Evolutionary conservation across 768 basidiomycete species (phyloP).

Genomic region (Strobilomyces confusus): DNA sequence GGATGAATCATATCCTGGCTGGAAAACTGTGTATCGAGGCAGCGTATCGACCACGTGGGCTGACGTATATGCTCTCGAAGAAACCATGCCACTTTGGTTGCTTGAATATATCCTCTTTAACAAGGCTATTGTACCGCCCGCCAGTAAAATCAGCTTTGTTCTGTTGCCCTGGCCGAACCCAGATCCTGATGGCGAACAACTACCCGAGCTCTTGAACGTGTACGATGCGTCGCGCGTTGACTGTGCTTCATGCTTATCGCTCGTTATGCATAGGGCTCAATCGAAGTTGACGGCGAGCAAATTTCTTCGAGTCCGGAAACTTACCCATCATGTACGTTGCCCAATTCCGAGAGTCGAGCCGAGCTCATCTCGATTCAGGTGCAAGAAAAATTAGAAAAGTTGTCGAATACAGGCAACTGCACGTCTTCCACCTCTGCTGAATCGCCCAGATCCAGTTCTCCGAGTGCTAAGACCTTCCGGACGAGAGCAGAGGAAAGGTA

Average conservation of each 20-base stretch:
- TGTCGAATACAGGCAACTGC: constrained; percentile 35
- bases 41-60: constrained; percentile 54
- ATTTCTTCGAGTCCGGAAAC: constrained; percentile 80
- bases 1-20: constrained; percentile 74
- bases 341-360: background rate
- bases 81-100: constrained; percentile 82
- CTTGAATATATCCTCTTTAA: constrained; percentile 80
- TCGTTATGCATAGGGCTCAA: constrained; percentile 47
- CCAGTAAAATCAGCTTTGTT: constrained; percentile 84
- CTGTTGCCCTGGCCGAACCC: constrained; percentile 71
- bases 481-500: constrained; percentile 62
- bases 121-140: constrained; percentile 47
- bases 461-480: constrained; percentile 18
- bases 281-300: constrained; percentile 87
- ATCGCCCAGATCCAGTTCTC: constrained; percentile 35
- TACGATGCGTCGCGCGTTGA: constrained; percentile 38
- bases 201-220: constrained; percentile 86
- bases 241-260: background rate
- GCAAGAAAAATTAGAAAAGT: constrained; percentile 74
- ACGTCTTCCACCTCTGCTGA: constrained; percentile 32
- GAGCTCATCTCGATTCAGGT: constrained; percentile 44
- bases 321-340: constrained; percentile 68
- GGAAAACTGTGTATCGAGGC: constrained; percentile 74
- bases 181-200: constrained; percentile 51
- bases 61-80: constrained; percentile 60